A percentile compares a stretch with the other conserved stretches of the same genome.
Conservation (phyloP, 1,284 basidiomycete species). For the Leccinum holopus region DNA sequence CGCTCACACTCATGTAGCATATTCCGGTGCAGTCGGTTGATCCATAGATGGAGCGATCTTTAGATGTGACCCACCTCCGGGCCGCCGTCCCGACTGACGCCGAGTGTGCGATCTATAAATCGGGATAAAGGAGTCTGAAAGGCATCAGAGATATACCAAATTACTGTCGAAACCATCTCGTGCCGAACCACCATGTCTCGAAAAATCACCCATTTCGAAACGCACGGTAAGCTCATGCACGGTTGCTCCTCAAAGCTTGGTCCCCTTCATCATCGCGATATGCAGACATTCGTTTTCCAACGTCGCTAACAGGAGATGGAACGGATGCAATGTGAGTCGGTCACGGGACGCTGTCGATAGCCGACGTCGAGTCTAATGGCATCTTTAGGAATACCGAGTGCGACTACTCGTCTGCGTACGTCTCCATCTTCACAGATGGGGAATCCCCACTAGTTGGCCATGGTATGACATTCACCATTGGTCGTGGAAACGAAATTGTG, state of each 20-base stretch:
- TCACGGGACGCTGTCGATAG: background rate
- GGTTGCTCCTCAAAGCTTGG: background rate
- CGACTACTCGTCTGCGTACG: conserved; percentile 93
- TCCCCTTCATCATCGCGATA: conserved; percentile 3
- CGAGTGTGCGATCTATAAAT: conserved; percentile 1
- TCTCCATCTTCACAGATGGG: conserved; percentile 70
- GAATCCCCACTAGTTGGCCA: conserved; percentile 70
- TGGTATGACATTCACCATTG: conserved; percentile 98
- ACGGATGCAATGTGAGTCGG: conserved; percentile 58
- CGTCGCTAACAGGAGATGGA: conserved; percentile 58
- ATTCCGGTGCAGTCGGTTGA: background rate
- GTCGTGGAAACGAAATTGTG: conserved; percentile 91
- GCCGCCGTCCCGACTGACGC: conserved; percentile 18
- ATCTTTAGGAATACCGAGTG: conserved; percentile 82
- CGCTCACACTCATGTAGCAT: background rate
- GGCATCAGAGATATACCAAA: background rate
- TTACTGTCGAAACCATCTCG: background rate
- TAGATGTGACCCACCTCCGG: conserved; percentile 9
- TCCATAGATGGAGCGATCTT: background rate
- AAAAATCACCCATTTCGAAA: conserved; percentile 39
- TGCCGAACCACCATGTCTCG: conserved; percentile 23
- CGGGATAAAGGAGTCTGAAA: background rate
- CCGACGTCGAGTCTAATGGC: background rate
- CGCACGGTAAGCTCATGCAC: conserved; percentile 29
- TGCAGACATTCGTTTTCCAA: conserved; percentile 45